A percentile compares a stretch with the other conserved stretches of the same genome.
Evolutionary conservation across 148 eudicot genomes (phyloP).

Genomic region (Oxyria digyna): DNA sequence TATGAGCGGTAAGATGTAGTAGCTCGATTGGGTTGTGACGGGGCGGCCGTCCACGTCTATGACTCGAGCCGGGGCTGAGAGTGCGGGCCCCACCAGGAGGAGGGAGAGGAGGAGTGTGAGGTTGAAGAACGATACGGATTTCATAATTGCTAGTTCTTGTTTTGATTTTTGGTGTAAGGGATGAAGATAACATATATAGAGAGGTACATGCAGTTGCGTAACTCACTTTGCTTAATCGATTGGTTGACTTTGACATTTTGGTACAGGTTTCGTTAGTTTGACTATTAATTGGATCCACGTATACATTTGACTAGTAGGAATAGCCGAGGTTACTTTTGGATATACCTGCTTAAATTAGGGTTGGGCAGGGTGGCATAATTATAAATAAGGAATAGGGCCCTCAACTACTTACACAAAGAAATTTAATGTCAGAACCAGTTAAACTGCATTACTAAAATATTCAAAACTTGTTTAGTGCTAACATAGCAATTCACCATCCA

Average conservation of each 20-base stretch:
- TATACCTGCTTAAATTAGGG: no score
- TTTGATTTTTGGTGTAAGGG: neutral
- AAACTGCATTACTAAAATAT: no score
- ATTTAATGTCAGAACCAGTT: no score
- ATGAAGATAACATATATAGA: neutral
- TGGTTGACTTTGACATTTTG: slow-evolving; percentile 3
- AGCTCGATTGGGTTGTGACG: neutral
- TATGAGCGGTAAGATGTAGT: slow-evolving; percentile 14
- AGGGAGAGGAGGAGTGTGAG: neutral
- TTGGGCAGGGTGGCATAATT: no score
- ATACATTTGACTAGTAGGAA: no score
- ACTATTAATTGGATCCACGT: neutral
- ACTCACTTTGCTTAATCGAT: neutral
- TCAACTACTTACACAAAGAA: no score
- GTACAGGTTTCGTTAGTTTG: neutral
- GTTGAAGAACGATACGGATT: neutral
- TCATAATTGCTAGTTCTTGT: neutral
- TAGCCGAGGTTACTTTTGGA: no score
- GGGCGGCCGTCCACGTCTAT: slow-evolving; percentile 3
- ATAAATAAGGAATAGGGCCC: no score
- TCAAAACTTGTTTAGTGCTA: no score
- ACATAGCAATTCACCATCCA: no score
- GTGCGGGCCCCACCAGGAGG: neutral
- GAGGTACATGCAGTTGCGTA: neutral
- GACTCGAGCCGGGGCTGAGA: neutral